phyloP scores from a whole-genome alignment of 2,329 filamentous ascomycete genomes.

The Fusarium anguioides region DNA sequence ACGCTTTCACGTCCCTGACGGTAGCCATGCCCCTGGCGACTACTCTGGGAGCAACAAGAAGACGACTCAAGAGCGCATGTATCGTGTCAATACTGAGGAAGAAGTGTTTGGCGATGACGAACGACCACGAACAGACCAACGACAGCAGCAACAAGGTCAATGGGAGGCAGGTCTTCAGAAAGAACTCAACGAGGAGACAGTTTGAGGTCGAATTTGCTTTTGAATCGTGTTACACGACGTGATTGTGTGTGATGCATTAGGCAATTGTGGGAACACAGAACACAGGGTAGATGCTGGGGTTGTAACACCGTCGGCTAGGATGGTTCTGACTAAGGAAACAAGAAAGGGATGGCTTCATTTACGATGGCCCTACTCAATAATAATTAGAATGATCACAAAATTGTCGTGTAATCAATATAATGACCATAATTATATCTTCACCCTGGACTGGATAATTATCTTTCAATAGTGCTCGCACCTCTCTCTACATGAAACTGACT shows the following conservation, averaged over 20 bases:
- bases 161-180: slow-evolving; percentile 39
- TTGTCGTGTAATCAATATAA: background rate
- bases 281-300: background rate
- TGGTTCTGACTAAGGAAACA: background rate
- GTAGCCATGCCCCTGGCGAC: slow-evolving; percentile 68
- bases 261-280: background rate
- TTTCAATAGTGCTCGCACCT: background rate
- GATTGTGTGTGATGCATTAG: slow-evolving; percentile 8
- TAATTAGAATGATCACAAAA: background rate
- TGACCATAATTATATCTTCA: background rate
- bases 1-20: slow-evolving; percentile 80
- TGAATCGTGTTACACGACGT: slow-evolving; percentile 1
- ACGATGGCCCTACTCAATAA: background rate
- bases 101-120: slow-evolving; percentile 44
- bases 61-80: slow-evolving; percentile 21
- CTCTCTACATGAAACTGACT: background rate
- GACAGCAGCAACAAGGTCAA: slow-evolving; percentile 11
- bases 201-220: slow-evolving; percentile 13
- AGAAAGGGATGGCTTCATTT: background rate
- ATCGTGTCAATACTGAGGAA: slow-evolving; percentile 38
- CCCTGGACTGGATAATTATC: too few relatives aligned
- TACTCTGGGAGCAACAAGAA: slow-evolving; percentile 50
- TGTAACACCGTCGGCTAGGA: background rate
- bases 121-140: slow-evolving; percentile 35
- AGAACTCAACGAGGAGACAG: slow-evolving; percentile 38